Percentiles rank a stretch among this genome's conserved stretches.
phyloP scores from a whole-genome alignment of 352 stramenopile genomes.

The Globisporangium perplexum region DNA sequence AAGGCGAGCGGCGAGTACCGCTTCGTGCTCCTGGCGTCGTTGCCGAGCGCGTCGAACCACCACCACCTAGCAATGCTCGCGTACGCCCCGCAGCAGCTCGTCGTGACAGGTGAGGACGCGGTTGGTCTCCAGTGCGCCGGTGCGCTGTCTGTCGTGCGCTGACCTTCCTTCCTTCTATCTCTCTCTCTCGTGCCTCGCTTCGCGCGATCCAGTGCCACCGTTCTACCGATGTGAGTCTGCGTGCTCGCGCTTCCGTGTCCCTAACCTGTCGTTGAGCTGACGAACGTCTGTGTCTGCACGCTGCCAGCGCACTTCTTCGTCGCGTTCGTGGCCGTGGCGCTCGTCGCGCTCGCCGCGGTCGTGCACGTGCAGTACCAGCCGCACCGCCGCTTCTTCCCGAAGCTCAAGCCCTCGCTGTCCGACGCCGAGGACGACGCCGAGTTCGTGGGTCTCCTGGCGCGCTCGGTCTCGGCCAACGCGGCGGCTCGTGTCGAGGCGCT shows the following conservation, averaged over 20 bases:
- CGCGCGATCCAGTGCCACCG: conserved; percentile 5
- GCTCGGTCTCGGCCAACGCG: neutral
- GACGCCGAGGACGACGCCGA: conserved; percentile 9
- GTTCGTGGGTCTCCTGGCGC: conserved; percentile 9
- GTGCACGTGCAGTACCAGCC: conserved; percentile 18
- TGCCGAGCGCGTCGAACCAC: conserved; percentile 20
- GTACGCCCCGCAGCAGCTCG: conserved; percentile 20
- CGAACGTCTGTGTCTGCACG: neutral
- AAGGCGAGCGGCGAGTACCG: conserved; percentile 21
- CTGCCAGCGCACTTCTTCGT: conserved; percentile 20
- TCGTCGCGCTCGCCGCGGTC: conserved; percentile 14
- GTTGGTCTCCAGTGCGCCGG: neutral
- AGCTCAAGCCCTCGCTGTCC: conserved; percentile 2
- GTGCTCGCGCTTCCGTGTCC: neutral
- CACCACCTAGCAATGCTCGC: conserved; percentile 19
- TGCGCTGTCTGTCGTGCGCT: neutral
- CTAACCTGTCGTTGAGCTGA: neutral
- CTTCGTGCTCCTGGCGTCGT: conserved; percentile 24
- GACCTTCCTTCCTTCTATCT: neutral
- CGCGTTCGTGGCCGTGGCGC: conserved; percentile 10
- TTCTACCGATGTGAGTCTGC: conserved; percentile 12
- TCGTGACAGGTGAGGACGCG: conserved; percentile 14
- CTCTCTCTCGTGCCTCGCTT: neutral
- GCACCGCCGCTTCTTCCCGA: conserved; percentile 6
- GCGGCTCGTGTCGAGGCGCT: conserved; percentile 3